Percentiles rank a stretch among this genome's conserved stretches.
Evolutionary conservation across 176 grass and related monocot species (phyloP).

Genomic region (Eleusine coracana): DNA sequence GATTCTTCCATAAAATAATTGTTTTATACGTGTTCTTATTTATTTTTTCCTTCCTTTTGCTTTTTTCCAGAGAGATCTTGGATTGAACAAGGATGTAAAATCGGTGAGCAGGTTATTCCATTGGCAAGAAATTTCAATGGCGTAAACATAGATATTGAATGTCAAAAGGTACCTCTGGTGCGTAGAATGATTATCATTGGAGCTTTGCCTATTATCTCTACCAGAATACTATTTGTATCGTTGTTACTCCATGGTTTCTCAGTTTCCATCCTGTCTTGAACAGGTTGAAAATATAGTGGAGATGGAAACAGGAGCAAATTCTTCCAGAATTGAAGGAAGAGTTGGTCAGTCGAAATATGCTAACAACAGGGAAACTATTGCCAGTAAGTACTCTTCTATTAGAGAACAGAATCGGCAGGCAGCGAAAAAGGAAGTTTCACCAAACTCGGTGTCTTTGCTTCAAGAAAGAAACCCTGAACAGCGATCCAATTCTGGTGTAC

Average conservation of each 20-base stretch:
- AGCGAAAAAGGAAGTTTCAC: conserved; percentile 58
- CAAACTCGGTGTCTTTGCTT: conserved; percentile 76
- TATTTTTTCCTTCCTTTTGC: neutral
- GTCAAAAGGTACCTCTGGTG: conserved; percentile 58
- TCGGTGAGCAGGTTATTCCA: conserved; percentile 94
- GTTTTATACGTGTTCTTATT: neutral
- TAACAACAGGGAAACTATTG: conserved; percentile 63
- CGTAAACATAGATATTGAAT: conserved; percentile 67
- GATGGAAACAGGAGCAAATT: conserved; percentile 53
- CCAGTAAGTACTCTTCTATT: conserved; percentile 76
- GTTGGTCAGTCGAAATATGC: conserved; percentile 57
- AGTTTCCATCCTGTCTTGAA: conserved; percentile 14
- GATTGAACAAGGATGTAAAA: conserved; percentile 95
- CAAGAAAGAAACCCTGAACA: conserved; percentile 56
- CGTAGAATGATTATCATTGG: conserved; percentile 19
- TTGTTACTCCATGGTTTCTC: conserved; percentile 8
- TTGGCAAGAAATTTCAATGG: conserved; percentile 96
- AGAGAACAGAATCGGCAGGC: conserved; percentile 69
- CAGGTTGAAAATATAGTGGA: conserved; percentile 68
- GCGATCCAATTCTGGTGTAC: conserved; percentile 32
- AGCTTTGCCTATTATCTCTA: neutral
- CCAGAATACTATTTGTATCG: neutral
- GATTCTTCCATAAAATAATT: neutral
- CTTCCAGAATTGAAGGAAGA: conserved; percentile 54
- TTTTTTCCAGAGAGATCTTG: conserved; percentile 85